These are phyloP conservation scores for Trichoderma gracile DNA, from an alignment of 2,329 filamentous ascomycete species.

Conservation along the genomic window DNA sequence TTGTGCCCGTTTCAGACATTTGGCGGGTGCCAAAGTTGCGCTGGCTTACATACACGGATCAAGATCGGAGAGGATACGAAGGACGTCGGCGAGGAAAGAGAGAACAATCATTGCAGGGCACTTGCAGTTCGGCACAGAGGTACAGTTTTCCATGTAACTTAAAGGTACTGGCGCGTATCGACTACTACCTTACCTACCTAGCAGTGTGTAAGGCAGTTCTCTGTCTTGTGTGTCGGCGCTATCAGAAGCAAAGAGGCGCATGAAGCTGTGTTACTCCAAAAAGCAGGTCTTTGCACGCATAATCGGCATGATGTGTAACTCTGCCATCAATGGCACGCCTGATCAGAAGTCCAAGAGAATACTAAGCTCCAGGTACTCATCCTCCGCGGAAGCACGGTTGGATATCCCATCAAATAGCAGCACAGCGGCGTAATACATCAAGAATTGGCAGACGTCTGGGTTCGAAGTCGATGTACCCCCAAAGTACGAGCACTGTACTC, in stretches of 20 bases:
- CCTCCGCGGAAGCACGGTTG: conserved; percentile 8
- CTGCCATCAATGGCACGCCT: background rate
- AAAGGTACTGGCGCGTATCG: too few relatives aligned
- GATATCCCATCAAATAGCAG: background rate
- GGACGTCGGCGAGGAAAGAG: background rate
- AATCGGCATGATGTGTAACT: background rate
- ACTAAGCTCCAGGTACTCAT: background rate
- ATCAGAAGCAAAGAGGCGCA: background rate
- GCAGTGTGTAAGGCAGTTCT: too few relatives aligned
- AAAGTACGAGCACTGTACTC: background rate
- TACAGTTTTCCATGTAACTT: too few relatives aligned
- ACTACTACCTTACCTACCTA: too few relatives aligned
- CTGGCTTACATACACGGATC: background rate
- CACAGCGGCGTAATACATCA: background rate
- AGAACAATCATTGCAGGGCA: background rate
- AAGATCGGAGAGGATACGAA: too few relatives aligned
- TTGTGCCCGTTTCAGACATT: conserved; percentile 5
- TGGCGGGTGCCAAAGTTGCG: background rate
- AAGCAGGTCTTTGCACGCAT: background rate
- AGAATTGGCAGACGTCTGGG: too few relatives aligned
- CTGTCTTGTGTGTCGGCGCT: too few relatives aligned
- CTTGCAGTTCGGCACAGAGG: too few relatives aligned
- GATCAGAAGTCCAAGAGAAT: background rate
- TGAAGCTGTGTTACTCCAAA: background rate
- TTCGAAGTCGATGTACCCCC: background rate